phyloP scores from a whole-genome alignment of 2,329 filamentous ascomycete genomes.

The Coniochaeta prunicola region DNA sequence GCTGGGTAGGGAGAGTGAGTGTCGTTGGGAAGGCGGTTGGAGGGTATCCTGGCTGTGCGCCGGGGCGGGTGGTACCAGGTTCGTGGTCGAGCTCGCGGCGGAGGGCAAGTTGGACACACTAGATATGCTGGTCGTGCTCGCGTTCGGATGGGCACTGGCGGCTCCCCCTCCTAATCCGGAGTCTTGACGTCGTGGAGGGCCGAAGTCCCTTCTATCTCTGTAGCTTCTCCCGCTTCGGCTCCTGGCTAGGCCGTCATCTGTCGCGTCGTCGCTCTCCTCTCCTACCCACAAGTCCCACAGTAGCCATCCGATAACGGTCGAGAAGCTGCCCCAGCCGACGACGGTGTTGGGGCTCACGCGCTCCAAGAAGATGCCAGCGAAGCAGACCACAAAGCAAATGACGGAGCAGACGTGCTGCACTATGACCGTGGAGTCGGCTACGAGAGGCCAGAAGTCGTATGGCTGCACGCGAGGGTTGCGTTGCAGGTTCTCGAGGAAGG shows the following conservation, averaged over 20 bases:
- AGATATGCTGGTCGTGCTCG: constrained; percentile 12
- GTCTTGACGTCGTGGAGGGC: constrained; percentile 12
- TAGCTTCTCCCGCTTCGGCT: constrained; percentile 25
- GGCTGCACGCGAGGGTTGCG: constrained; percentile 88
- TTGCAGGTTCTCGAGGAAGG: constrained; percentile 92
- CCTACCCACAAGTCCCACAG: constrained; percentile 89
- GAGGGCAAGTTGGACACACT: constrained; percentile 23
- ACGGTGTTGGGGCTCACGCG: constrained; percentile 86
- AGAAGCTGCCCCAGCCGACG: constrained; percentile 74
- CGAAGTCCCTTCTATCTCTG: constrained; percentile 11
- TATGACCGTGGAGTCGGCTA: constrained; percentile 91
- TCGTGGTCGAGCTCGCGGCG: constrained; percentile 40
- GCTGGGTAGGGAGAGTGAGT: constrained; percentile 12
- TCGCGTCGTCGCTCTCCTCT: constrained; percentile 48
- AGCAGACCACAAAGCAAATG: constrained; percentile 89
- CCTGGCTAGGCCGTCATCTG: constrained; percentile 30
- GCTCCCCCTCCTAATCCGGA: constrained; percentile 3
- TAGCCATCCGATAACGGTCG: constrained; percentile 81
- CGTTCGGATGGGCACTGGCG: constrained; percentile 9
- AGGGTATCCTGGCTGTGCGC: neutral
- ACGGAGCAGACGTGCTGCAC: constrained; percentile 95
- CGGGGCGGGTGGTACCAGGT: constrained; percentile 22
- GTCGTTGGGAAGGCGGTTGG: constrained; percentile 6
- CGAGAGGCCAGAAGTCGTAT: constrained; percentile 96
- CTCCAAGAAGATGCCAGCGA: constrained; percentile 81